Base-by-base conservation (phyloP, 1,284 basidiomycete species). In the Lignosus rhinocerotis region DNA sequence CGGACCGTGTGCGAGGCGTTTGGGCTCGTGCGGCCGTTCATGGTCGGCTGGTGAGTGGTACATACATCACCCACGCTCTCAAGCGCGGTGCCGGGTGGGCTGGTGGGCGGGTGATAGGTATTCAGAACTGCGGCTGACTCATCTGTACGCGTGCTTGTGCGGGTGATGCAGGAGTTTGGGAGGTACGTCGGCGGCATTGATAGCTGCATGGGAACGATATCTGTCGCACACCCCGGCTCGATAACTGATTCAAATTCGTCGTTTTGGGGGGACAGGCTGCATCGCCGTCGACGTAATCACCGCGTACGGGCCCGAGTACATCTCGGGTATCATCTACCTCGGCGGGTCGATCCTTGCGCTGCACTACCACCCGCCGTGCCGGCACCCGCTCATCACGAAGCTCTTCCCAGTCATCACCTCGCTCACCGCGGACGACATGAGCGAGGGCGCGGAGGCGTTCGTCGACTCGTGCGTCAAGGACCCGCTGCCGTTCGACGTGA, bases 271-370 rank as follows among this genome's bases (percentile, higher is more conserved):
- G 11, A 36, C 55, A 76, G 76, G 65, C 14, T 68, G 69, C 1
- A 69, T 73, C 33, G 67, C 73, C 30, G 72, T 73, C 3, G 77
- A 80, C 56, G 69, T 79, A 33, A 63, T 78, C 34, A 66, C 69
- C 30, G 68, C 71, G 49, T 73, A 72, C 59, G 72, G 73, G 11
- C 61, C 71, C 5, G 68, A 71, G 53, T 73, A 69, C 53, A 67
- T 78, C 41, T 66, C 71, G 2, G 77, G 76, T 41, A 62, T 75
- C 43, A 68, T 78, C 55, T 76, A 74, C 63, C 60, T 73, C 57
- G 70, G 68, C 42, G 70, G 67, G 1, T 63, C 66, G 10, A 62
- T 70, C 34, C 59, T 69, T 38, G 68, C 68, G 36, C 62, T 66
- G 34, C 48, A 57, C 45, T 62, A 68, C 51, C 64, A 65, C 56